Percentiles rank a stretch among this genome's conserved stretches.
These are phyloP conservation scores for Zygosaccharomyces bisporus DNA, from an alignment of 805 yeast species.

Conservation along the genomic window DNA sequence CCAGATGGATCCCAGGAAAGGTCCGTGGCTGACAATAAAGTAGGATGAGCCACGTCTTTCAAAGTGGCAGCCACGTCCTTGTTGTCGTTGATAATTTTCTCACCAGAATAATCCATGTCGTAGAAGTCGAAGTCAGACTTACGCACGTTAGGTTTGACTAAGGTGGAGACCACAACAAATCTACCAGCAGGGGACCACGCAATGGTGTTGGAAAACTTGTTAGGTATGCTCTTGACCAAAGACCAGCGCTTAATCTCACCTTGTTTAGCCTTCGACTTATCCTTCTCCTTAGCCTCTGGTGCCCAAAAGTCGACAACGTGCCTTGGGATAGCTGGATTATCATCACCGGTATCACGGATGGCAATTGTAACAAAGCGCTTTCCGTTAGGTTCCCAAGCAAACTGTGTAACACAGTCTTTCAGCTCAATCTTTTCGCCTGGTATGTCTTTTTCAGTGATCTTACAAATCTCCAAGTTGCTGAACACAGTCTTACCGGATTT, in stretches of 20 bases:
- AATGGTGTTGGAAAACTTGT: slow-evolving; percentile 67
- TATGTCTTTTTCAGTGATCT: slow-evolving; percentile 78
- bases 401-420: slow-evolving; percentile 79
- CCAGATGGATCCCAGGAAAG: slow-evolving; percentile 96
- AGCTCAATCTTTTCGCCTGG: slow-evolving; percentile 94
- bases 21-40: slow-evolving; percentile 75
- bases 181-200: slow-evolving; percentile 93
- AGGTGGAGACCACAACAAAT: slow-evolving; percentile 56
- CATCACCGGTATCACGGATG: slow-evolving; percentile 46
- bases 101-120: slow-evolving; percentile 82
- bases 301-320: slow-evolving; percentile 78
- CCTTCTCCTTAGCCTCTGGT: slow-evolving; percentile 59
- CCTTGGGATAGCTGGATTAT: slow-evolving; percentile 60
- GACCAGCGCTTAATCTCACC: slow-evolving; percentile 52
- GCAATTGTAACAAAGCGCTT: slow-evolving; percentile 83
- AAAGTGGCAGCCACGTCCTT: slow-evolving; percentile 54
- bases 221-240: slow-evolving; percentile 52
- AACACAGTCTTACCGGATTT: slow-evolving; percentile 89
- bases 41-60: slow-evolving; percentile 58
- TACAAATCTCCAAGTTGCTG: slow-evolving; percentile 89
- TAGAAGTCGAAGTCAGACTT: slow-evolving; percentile 76
- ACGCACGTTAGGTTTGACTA: slow-evolving; percentile 43
- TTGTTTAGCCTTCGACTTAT: slow-evolving; percentile 38
- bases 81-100: slow-evolving; percentile 34
- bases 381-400: slow-evolving; percentile 95